Evolutionary conservation across 139 green algal species (phyloP).

Genomic region (Parachlorella kessleri): DNA sequence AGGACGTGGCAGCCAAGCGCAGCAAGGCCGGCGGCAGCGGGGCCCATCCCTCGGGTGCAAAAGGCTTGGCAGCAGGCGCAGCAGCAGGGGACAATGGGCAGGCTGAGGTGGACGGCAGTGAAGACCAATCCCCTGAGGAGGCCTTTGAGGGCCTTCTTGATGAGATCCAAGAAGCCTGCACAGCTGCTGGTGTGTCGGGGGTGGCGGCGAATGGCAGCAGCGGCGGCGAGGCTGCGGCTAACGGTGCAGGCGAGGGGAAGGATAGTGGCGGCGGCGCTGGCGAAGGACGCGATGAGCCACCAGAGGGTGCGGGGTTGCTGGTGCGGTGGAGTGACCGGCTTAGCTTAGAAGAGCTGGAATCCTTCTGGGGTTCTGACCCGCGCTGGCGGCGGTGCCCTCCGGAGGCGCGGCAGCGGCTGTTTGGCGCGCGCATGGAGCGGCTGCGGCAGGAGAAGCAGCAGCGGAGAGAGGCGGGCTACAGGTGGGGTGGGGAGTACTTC

Average conservation of each 20-base stretch:
- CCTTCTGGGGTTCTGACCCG: conserved; percentile 62
- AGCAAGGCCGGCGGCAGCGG: no score
- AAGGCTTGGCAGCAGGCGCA: no score
- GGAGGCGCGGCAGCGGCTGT: not conserved
- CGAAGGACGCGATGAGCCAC: not conserved
- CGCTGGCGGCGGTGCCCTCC: conserved; percentile 55
- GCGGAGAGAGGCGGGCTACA: no score
- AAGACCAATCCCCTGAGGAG: conserved; percentile 25
- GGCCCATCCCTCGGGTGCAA: no score
- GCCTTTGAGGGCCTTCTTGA: conserved; percentile 63
- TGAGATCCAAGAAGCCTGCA: conserved; percentile 54
- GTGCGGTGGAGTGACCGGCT: not conserved
- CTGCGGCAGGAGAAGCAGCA: no score
- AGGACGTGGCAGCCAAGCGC: conserved; percentile 28
- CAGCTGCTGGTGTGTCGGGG: conserved; percentile 10
- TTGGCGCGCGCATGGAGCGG: conserved; percentile 14
- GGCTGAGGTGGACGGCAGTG: no score
- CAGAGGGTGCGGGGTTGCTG: not conserved
- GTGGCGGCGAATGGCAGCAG: not conserved
- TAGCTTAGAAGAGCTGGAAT: conserved; percentile 42
- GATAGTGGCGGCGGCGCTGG: not conserved
- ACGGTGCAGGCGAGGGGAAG: not conserved
- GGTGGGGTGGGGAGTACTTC: no score
- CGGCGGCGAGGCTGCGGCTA: conserved; percentile 1
- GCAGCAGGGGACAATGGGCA: no score